Conservation (phyloP, 2,329 filamentous ascomycete species). For the Epichloe amarillans region DNA sequence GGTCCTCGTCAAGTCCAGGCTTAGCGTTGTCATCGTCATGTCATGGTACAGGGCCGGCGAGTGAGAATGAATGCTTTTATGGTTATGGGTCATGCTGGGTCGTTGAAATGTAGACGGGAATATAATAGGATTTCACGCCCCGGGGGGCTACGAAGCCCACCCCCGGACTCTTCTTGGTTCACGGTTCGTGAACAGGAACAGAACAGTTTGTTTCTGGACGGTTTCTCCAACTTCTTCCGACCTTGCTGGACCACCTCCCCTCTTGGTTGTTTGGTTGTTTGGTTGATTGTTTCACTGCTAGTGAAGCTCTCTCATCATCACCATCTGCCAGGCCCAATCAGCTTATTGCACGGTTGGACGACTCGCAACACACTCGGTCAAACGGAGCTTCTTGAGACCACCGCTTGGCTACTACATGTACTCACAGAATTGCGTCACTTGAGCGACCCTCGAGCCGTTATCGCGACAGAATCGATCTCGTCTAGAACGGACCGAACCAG, state of each 20-base stretch:
- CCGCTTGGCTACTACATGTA: no score
- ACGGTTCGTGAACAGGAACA: not conserved
- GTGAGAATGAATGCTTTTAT: not conserved
- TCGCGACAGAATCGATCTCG: not conserved
- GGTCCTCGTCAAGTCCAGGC: conserved; percentile 3
- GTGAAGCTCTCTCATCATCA: not conserved
- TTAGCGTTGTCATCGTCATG: not conserved
- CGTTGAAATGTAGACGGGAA: not conserved
- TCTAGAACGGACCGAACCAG: no score
- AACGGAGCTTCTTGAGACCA: not conserved
- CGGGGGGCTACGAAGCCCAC: conserved; percentile 4
- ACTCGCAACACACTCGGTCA: not conserved
- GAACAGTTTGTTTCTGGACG: no score
- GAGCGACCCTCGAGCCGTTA: not conserved
- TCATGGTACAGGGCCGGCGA: not conserved
- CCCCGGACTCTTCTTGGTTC: conserved; percentile 5
- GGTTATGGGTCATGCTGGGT: not conserved
- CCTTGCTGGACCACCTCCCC: not conserved
- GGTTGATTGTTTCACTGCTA: no score
- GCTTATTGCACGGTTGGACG: not conserved
- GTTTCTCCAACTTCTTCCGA: not conserved
- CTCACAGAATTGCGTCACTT: not conserved
- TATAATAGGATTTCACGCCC: conserved; percentile 7
- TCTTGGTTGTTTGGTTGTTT: not conserved
- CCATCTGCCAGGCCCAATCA: not conserved